Conservation (phyloP, 2,329 filamentous ascomycete species). For the Cladophialophora carrionii region DNA sequence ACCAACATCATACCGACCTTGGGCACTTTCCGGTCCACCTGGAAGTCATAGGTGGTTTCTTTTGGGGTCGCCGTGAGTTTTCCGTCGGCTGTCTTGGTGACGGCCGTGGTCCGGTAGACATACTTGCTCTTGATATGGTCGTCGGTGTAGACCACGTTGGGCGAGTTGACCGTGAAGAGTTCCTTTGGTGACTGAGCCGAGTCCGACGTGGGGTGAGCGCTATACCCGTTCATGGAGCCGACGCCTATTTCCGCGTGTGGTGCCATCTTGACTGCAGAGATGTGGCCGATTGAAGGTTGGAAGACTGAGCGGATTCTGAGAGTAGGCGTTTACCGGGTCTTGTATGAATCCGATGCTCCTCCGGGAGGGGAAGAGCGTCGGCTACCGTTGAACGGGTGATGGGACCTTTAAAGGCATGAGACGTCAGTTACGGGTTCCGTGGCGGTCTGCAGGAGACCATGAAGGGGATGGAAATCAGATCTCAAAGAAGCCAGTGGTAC, state of each 20-base stretch:
- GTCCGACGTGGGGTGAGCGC: slow-evolving; percentile 46
- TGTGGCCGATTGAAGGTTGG: slow-evolving; percentile 47
- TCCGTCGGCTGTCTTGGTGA: slow-evolving; percentile 71
- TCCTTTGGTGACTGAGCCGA: slow-evolving; percentile 51
- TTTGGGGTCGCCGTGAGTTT: slow-evolving; percentile 82
- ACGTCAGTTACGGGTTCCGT: slow-evolving; percentile 20
- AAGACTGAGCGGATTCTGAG: slow-evolving; percentile 29
- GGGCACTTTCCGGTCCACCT: slow-evolving; percentile 89
- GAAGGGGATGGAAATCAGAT: slow-evolving; percentile 14
- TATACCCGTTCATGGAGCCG: slow-evolving; percentile 59
- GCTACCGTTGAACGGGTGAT: slow-evolving; percentile 96
- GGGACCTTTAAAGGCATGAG: slow-evolving; percentile 61
- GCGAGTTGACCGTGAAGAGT: slow-evolving; percentile 85
- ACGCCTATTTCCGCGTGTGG: slow-evolving; percentile 77
- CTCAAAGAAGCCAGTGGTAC: slow-evolving; percentile 17
- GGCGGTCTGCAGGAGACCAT: slow-evolving; percentile 9
- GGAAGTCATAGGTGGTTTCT: slow-evolving; percentile 94
- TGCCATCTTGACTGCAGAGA: slow-evolving; percentile 68
- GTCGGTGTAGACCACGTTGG: slow-evolving; percentile 90
- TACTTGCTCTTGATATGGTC: slow-evolving; percentile 89
- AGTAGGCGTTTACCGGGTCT: slow-evolving; percentile 49
- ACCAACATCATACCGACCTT: slow-evolving; percentile 97
- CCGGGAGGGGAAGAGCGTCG: slow-evolving; percentile 88
- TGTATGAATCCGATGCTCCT: slow-evolving; percentile 68
- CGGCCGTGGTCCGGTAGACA: slow-evolving; percentile 90